Evolutionary conservation across 2,329 filamentous ascomycete species (phyloP).

Genomic region (Trichoderma asperellum): DNA sequence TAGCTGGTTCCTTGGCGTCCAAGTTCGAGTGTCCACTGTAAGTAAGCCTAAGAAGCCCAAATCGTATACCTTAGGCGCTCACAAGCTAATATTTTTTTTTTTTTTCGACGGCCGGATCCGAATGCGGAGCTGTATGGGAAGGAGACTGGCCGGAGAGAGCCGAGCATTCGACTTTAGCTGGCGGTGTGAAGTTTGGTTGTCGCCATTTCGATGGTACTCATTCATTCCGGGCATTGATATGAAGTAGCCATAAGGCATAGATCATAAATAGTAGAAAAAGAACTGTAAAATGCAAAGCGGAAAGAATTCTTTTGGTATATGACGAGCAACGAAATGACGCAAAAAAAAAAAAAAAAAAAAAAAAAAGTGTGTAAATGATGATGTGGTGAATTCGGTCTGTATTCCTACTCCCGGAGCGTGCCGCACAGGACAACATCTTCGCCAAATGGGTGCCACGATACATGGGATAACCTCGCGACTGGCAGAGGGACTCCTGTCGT

Average conservation of each 20-base stretch:
- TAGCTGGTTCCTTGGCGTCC: background rate
- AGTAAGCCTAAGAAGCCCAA: background rate
- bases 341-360: no score
- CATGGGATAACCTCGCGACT: conserved; percentile 66
- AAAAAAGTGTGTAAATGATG: background rate
- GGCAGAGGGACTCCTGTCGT: conserved; percentile 57
- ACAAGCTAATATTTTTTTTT: background rate
- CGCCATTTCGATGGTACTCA: background rate
- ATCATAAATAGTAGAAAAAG: background rate
- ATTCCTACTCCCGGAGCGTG: conserved; percentile 46
- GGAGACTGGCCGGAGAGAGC: conserved; percentile 4
- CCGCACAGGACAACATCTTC: conserved; percentile 85
- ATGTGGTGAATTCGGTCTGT: conserved; percentile 21
- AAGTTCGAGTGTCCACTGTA: background rate
- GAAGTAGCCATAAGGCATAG: background rate
- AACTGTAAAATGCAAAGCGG: background rate
- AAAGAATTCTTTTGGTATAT: background rate
- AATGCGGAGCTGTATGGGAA: conserved; percentile 4
- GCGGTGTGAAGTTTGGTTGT: background rate
- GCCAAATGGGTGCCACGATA: conserved; percentile 77
- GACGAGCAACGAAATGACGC: background rate
- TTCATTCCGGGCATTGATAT: background rate
- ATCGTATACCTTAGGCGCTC: background rate
- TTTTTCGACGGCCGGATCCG: conserved; percentile 19
- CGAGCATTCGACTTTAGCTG: background rate